Percentiles rank a stretch among this genome's conserved stretches.
Evolutionary conservation across 2,329 filamentous ascomycete genomes (phyloP).

Genomic region (Talaromyces rugulosus): DNA sequence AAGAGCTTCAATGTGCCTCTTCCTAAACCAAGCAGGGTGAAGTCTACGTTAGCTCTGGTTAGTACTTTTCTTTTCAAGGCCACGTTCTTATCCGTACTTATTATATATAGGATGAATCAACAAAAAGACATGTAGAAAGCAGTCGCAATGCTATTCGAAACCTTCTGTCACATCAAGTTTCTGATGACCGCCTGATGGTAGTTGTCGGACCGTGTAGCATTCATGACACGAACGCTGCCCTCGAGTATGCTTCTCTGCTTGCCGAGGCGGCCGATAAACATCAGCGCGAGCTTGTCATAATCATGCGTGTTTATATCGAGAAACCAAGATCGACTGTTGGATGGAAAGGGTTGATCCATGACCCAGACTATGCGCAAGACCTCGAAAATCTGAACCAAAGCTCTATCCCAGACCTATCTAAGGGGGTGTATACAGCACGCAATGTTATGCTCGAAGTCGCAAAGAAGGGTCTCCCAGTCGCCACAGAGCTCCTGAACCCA

Average conservation of each 20-base stretch:
- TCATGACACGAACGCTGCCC: constrained; percentile 4
- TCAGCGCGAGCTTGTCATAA: constrained; percentile 2
- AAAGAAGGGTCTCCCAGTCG: constrained; percentile 4
- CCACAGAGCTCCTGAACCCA: constrained; percentile 4
- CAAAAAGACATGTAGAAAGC: constrained; percentile 2
- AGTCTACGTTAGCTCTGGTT: constrained; percentile 1
- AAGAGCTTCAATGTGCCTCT: constrained; percentile 2
- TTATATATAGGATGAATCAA: constrained; percentile 1
- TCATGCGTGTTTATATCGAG: constrained; percentile 6
- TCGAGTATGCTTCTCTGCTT: constrained; percentile 5
- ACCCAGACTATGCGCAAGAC: constrained; percentile 1
- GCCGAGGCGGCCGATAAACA: neutral
- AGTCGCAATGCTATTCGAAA: constrained; percentile 3
- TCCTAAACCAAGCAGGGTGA: constrained; percentile 4
- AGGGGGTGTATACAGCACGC: neutral
- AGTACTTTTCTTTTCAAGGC: neutral
- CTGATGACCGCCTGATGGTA: constrained; percentile 3
- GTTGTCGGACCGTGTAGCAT: constrained; percentile 5
- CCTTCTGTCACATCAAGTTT: constrained; percentile 1
- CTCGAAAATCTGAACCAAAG: neutral
- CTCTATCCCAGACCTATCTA: neutral
- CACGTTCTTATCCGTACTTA: neutral
- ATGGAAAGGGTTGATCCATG: constrained; percentile 6
- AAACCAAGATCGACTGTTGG: constrained; percentile 4
- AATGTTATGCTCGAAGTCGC: constrained; percentile 4